Evolutionary conservation across 2,329 filamentous ascomycete species (phyloP).

Genomic region (Neonectria faginata): DNA sequence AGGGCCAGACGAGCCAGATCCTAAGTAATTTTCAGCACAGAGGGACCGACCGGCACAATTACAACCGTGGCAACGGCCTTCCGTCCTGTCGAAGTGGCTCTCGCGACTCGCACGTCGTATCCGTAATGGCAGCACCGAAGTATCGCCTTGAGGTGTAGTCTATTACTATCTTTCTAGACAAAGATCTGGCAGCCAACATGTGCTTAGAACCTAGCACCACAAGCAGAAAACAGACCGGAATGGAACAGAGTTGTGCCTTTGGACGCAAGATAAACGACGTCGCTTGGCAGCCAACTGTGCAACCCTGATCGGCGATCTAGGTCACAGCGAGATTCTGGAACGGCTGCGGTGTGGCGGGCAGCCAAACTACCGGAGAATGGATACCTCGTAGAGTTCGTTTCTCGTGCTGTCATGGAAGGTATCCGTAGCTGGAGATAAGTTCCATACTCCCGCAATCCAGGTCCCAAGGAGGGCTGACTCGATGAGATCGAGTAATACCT

Average conservation of each 20-base stretch:
- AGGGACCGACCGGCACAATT: slow-evolving; percentile 2
- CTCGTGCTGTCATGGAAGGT: not conserved
- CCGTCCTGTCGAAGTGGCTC: not conserved
- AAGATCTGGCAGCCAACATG: not conserved
- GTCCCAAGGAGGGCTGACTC: slow-evolving; percentile 51
- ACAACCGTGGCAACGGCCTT: not conserved
- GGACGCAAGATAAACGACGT: slow-evolving; percentile 8
- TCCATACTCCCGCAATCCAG: not conserved
- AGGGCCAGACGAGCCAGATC: slow-evolving; percentile 5
- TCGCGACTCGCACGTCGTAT: not conserved
- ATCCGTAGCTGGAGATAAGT: slow-evolving; percentile 21
- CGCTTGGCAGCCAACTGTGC: slow-evolving; percentile 3
- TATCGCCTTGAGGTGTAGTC: not conserved
- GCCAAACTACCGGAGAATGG: not conserved
- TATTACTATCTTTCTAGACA: not conserved
- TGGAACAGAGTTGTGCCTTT: not conserved
- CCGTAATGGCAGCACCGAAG: not conserved
- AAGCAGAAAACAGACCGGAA: not conserved
- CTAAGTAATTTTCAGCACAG: slow-evolving; percentile 1
- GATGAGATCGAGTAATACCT: slow-evolving; percentile 59
- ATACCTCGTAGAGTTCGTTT: not conserved
- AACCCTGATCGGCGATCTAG: slow-evolving; percentile 9
- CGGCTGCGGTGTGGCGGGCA: slow-evolving; percentile 6
- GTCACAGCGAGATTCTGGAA: slow-evolving; percentile 18
- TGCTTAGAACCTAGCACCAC: not conserved